These are phyloP conservation scores for Ciborinia camelliae DNA, from an alignment of 2,329 filamentous ascomycete species.

Conservation along the genomic window DNA sequence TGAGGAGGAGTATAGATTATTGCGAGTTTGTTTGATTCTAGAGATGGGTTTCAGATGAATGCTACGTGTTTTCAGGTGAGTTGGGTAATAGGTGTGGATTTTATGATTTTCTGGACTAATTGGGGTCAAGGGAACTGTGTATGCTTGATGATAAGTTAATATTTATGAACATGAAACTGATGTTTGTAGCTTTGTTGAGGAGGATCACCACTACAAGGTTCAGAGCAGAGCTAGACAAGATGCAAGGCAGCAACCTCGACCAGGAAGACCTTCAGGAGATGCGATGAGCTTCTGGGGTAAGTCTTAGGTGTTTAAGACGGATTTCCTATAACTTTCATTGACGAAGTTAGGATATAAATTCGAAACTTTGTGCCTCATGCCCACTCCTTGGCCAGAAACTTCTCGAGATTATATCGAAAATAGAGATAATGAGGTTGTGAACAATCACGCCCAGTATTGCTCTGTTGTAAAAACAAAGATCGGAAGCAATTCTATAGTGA, in stretches of 20 bases:
- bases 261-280: slow-evolving; percentile 62
- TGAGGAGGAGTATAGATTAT: slow-evolving; percentile 62
- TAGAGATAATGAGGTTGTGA: slow-evolving; percentile 68
- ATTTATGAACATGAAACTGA: slow-evolving; percentile 22
- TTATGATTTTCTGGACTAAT: slow-evolving; percentile 22
- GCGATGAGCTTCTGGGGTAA: slow-evolving; percentile 91
- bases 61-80: slow-evolving; percentile 81
- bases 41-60: slow-evolving; percentile 95
- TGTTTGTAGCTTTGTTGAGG: slow-evolving; percentile 76
- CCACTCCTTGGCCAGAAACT: slow-evolving; percentile 68
- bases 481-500: slow-evolving; percentile 67
- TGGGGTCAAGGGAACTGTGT: slow-evolving; percentile 52
- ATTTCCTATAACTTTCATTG: slow-evolving; percentile 4
- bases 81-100: not conserved
- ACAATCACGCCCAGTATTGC: slow-evolving; percentile 93
- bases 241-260: slow-evolving; percentile 43
- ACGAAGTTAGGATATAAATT: slow-evolving; percentile 83
- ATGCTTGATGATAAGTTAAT: slow-evolving; percentile 23
- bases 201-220: slow-evolving; percentile 74
- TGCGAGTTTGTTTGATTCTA: slow-evolving; percentile 75
- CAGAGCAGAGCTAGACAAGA: slow-evolving; percentile 58
- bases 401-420: slow-evolving; percentile 74
- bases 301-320: slow-evolving; percentile 7
- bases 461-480: slow-evolving; percentile 88
- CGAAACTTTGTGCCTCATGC: slow-evolving; percentile 77